Base-by-base conservation (phyloP, 2,329 filamentous ascomycete genomes). In the Paecilomyces formosus region DNA sequence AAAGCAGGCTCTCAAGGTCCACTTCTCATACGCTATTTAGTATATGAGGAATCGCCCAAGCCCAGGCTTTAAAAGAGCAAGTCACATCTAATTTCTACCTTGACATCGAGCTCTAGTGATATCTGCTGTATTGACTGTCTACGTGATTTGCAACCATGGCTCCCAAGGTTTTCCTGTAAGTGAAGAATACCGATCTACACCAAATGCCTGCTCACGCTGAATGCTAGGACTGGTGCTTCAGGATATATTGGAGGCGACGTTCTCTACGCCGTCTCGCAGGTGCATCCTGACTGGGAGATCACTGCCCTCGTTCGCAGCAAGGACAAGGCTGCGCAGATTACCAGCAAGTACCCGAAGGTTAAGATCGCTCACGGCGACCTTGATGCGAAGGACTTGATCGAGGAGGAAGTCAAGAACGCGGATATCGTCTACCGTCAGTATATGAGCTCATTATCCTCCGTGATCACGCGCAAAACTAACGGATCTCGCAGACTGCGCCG, bases 181-280 rank as follows among this genome's bases (percentile, higher is more conserved):
- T 68, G 9, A 58, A 22, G 28, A 15, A 49, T 11, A 8, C 69
- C 69, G 71, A 55, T 65, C 28, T 68, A 18, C 2, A 8, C 9
- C 39, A 1, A n/a, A 45, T 18, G n/a, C 24, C 8, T 45, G 18
- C 39, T 45, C 2, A 45, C 39, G 6, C 8, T 18, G 18, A 5
- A 6, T 18, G n/a, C 51, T 55, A 82, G 80, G 13, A 82, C 79
- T 33, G 80, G 80, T 21, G 74, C 68, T 3, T 81, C 80, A 15
- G 81, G 81, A 31, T 83, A 82, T 64, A 82, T 83, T 54, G 81
- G 81, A 5, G 81, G 81, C 31, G 79, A 81, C 55, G 74, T 76
- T 45, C 72, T 83, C n/a, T 77, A 78, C 60, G 70, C 72, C 4
- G 64, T 83, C 35, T 67, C 69, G 49, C 70, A 76, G 52, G 67